Base-by-base conservation (phyloP, 768 basidiomycete species). In the Pholiota conissans region DNA sequence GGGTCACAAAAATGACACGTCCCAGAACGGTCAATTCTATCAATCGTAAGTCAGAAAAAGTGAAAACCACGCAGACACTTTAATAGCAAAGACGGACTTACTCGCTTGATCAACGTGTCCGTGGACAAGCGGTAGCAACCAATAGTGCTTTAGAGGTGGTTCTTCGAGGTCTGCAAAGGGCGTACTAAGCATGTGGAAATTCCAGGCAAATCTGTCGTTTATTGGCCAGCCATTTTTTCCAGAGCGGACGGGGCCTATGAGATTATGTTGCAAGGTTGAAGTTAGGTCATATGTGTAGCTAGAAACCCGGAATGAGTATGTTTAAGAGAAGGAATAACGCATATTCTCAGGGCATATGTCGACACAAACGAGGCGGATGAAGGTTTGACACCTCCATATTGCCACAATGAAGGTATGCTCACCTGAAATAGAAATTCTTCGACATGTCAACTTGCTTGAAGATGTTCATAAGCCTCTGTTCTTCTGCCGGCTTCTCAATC, bases 381-480 rank as follows among this genome's bases (percentile, higher is more conserved):
- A n/a, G n/a, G n/a, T n/a, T n/a, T n/a, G n/a, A n/a, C n/a, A n/a
- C n/a, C n/a, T n/a, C n/a, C n/a, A n/a, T n/a, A n/a, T 32, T 32
- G 30, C 30, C 6, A 13, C 30, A 32, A 13, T 32, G 30, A 32
- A 6, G 30, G 13, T 6, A 32, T 7, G 30, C 42, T 26, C 20
- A 93, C 93, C 92, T 95, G 74, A 98, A 98, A 74, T 98, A 99
- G 70, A 98, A 98, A 75, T 98, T 98, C 75, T 98, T 98, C n/a
- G 90, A 89, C 82, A 98, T 85, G 67, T 99, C 96, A 1, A 98
- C 95, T 71, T 95, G 93, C 69, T 94, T 95, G 78, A 98, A 99
- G 8, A 91, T 84, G 58, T 86, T 89, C 76, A 95, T 85, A 30
- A 95, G 79, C 8, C 93, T 85, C 65, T 91, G 90, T 67, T 98